A percentile compares a stretch with the other conserved stretches of the same genome.
These are phyloP conservation scores for Mucor irregularis DNA, from an alignment of 371 early-diverging fungal genomes.

Conservation along the genomic window DNA sequence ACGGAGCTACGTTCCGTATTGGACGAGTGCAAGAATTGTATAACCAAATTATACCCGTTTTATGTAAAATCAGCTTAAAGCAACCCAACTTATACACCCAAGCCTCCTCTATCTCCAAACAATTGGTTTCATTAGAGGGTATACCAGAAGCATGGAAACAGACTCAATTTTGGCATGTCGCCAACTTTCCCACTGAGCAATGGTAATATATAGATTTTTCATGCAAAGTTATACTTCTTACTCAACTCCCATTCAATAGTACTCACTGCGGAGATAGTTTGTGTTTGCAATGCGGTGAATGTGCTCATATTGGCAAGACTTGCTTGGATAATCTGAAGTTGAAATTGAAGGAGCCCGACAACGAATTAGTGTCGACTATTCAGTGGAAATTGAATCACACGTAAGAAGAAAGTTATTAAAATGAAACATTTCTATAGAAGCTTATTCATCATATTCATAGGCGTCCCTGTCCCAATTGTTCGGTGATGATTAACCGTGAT, in stretches of 20 bases:
- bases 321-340: constrained; percentile 49
- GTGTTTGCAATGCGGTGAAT: constrained; percentile 60
- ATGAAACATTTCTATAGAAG: neutral
- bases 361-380: constrained; percentile 34
- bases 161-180: constrained; percentile 68
- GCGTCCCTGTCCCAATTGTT: constrained; percentile 71
- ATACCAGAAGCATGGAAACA: constrained; percentile 71
- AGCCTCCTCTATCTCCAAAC: constrained; percentile 42
- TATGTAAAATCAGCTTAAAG: constrained; percentile 16
- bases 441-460: constrained; percentile 20
- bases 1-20: constrained; percentile 28
- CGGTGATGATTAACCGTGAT: constrained; percentile 72
- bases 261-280: constrained; percentile 37
- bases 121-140: constrained; percentile 52
- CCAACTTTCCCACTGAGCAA: constrained; percentile 53
- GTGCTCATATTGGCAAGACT: constrained; percentile 31
- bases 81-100: constrained; percentile 12
- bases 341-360: constrained; percentile 12
- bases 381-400: constrained; percentile 56
- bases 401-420: constrained; percentile 18
- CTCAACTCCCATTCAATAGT: constrained; percentile 15
- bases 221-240: no score
- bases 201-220: constrained; percentile 41
- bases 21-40: constrained; percentile 40
- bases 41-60: constrained; percentile 31